Evolutionary conservation across 2,329 filamentous ascomycete genomes (phyloP), one percentile per base, ranked within the genome.

Genomic region (Colletotrichum tropicicola): DNA sequence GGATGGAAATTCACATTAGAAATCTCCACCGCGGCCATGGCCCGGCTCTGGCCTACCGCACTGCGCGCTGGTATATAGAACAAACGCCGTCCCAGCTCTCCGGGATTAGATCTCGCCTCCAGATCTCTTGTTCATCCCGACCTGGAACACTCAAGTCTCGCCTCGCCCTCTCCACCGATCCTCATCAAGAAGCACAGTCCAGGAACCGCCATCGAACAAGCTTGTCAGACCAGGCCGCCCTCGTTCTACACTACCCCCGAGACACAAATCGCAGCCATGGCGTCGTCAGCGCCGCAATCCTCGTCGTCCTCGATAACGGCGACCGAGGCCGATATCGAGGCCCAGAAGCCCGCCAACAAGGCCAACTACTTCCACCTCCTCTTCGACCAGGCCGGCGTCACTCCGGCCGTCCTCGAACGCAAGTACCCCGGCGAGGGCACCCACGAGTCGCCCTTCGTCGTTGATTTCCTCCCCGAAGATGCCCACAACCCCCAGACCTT

Each of bases 391-490:
- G 82, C 83, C 25, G 85, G 84, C 45, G 77, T 92, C 53, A 89
- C 84, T 0, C 79, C 83, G 48, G 82, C 84, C 56, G 84, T 90
- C 8, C 75, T 89, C 47, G 78, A 85, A 53, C 80, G 86, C 74
- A 73, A 77, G 3, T 92, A 91, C 70, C 72, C 76, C 15, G 87
- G 87, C n/a, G 77, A 81, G 23, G 90, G 90, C 67, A 92, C 89
- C 4, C 77, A 82, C 7, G 84, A 87, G 21, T 85, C 89, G 49
- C 90, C 90, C 3, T 92, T 84, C 68, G 75, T 86, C 19, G 88
- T 92, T 61, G 82, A 84, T 62, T 92, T 88, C 79, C 84, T 91
- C 21, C 82, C 84, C n/a, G 75, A 86, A 53, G 90, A 92, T 72
- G 82, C 85, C 5, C 83, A 85, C 66, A 89, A 92, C 72, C 89